Percentiles rank a stretch among this genome's conserved stretches.
phyloP scores from a whole-genome alignment of 805 yeast species.

The Candida ulmi region DNA sequence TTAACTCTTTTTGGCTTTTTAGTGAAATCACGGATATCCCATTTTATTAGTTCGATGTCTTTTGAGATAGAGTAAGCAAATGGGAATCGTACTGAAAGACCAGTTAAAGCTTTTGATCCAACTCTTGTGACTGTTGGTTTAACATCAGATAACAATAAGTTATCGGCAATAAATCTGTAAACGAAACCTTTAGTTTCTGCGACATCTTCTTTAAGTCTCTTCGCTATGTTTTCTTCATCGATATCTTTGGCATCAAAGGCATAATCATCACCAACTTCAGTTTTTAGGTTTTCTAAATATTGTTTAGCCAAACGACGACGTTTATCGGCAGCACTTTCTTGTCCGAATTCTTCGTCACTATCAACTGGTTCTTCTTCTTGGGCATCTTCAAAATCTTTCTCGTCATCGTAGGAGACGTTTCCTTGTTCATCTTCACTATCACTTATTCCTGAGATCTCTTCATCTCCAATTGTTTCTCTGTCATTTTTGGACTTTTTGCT shows the following conservation, averaged over 20 bases:
- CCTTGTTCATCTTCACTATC: constrained; percentile 45
- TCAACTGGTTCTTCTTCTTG: constrained; percentile 38
- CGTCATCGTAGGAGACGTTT: constrained; percentile 29
- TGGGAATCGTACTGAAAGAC: constrained; percentile 31
- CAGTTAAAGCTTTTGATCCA: constrained; percentile 54
- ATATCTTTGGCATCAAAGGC: constrained; percentile 85
- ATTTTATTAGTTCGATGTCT: constrained; percentile 73
- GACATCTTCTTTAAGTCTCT: constrained; percentile 79
- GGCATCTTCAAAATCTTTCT: constrained; percentile 28
- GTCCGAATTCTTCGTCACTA: constrained; percentile 67
- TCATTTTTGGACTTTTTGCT: constrained; percentile 9
- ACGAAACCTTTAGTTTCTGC: constrained; percentile 86
- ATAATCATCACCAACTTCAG: constrained; percentile 42
- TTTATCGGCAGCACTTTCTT: constrained; percentile 86
- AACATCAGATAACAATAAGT: constrained; percentile 35
- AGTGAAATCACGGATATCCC: constrained; percentile 54
- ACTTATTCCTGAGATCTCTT: constrained; percentile 47
- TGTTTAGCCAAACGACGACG: constrained; percentile 92
- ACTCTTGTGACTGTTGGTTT: constrained; percentile 45
- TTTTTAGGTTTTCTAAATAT: constrained; percentile 73
- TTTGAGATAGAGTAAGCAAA: constrained; percentile 77
- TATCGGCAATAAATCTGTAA: constrained; percentile 59
- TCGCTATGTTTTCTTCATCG: constrained; percentile 78
- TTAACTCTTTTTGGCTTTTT: constrained; percentile 62
- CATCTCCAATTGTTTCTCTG: constrained; percentile 30